These are phyloP conservation scores for Naganishia vaughanmartiniae DNA, from an alignment of 768 basidiomycete species.

Conservation along the genomic window DNA sequence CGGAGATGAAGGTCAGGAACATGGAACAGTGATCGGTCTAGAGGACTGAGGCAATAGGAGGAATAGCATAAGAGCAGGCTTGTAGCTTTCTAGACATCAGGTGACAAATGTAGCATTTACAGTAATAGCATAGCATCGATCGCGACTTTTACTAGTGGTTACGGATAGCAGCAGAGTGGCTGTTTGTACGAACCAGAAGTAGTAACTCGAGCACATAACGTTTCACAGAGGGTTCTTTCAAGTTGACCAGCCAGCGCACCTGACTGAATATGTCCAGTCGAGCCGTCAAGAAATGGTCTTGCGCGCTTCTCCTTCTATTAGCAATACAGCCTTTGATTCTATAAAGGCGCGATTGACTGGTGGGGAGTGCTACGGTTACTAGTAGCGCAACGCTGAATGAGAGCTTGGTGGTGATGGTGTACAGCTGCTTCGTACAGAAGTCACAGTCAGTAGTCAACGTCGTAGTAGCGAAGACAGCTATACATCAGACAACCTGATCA, in stretches of 20 bases:
- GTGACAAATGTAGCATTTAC: neutral
- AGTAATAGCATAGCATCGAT: neutral
- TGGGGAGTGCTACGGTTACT: neutral
- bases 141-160: neutral
- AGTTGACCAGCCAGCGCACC: too few species aligned
- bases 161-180: too few species aligned
- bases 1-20: conserved; percentile 49
- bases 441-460: too few species aligned
- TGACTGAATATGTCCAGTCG: too few species aligned
- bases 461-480: neutral
- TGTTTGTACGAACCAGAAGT: too few species aligned
- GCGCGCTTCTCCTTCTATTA: too few species aligned
- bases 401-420: neutral
- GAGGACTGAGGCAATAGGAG: conserved; percentile 37
- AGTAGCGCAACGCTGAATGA: conserved; percentile 13
- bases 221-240: too few species aligned
- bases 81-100: neutral
- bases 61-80: neutral
- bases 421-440: neutral
- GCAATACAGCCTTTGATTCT: neutral
- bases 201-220: too few species aligned
- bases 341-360: conserved; percentile 25
- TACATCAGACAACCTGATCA: neutral
- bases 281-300: neutral
- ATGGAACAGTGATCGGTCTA: conserved; percentile 42